Evolutionary conservation across 352 stramenopile genomes (phyloP), one percentile per base, ranked within the genome.

Genomic region (Saprolegnia diclina): DNA sequence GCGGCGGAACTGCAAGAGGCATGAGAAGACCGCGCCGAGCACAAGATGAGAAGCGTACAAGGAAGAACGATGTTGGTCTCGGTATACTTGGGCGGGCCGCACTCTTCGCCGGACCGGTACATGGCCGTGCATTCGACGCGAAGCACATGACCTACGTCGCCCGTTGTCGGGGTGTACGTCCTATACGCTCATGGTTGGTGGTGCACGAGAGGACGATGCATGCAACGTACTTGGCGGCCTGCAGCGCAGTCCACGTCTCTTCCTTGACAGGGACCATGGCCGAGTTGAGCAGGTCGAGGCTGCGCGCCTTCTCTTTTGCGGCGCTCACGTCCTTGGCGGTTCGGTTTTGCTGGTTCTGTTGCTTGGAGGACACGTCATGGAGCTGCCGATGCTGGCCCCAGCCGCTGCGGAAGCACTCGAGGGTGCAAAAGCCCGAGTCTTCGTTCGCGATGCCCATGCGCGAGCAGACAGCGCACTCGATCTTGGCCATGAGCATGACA

Each of bases 51-150:
- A 63, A 3, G 53, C 82, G 70, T 86, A 94, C 87, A 94, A 56
- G 87, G 87, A 45, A 95, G 72, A 19, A 95, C 87, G 66, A 95
- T 92, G 48, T 85, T 83, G 26, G 87, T 95, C 42, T 95, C 87
- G 13, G 89, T 82, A 21, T 73, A 82, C 79, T 93, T 93, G 52
- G 79, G 88, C 7, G 90, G 67, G 50, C 86, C 77, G 10, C 45
- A 57, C 61, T 69, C 63, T 61, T 69, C 45, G 0, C 63, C 63
- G 6, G 63, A 48, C 13, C 63, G 63, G 21, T 62, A 62, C 32
- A 77, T 82, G 21, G 82, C 83, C 57, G 79, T 78, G 75, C 87
- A 93, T 67, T 91, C 83, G 55, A 95, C 87, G 65, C 83, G 81
- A 56, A 95, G 80, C 11, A 95, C 79, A 56, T 92, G 78, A 21